Conservation (phyloP, 2,329 filamentous ascomycete genomes). For the Fusarium aywerte region DNA sequence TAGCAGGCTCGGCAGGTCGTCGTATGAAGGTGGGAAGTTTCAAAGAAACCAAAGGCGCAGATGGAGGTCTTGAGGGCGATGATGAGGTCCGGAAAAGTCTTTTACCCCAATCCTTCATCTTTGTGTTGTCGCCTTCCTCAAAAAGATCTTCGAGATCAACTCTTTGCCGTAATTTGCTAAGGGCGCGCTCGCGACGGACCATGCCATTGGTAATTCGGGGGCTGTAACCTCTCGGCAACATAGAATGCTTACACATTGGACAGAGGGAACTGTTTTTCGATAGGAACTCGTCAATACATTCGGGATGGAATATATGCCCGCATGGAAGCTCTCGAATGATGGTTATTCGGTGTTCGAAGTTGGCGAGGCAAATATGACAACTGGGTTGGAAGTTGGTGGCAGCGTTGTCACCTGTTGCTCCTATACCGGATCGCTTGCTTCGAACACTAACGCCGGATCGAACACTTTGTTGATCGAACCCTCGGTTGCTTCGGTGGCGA, state of each 20-base stretch:
- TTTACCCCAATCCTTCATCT: constrained; percentile 52
- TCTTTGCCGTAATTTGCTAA: constrained; percentile 69
- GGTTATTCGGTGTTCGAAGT: constrained; percentile 75
- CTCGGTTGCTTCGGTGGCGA: constrained; percentile 47
- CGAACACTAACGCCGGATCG: constrained; percentile 48
- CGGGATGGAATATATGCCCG: constrained; percentile 91
- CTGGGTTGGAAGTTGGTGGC: constrained; percentile 77
- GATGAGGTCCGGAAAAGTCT: constrained; percentile 49
- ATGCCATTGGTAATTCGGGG: constrained; percentile 84
- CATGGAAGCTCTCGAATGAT: constrained; percentile 88
- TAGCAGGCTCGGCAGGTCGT: constrained; percentile 13
- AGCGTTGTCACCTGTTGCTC: constrained; percentile 50
- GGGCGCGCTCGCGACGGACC: constrained; percentile 81
- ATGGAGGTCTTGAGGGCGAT: constrained; percentile 25
- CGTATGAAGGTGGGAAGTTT: constrained; percentile 32
- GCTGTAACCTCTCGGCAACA: constrained; percentile 75
- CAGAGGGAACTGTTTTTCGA: constrained; percentile 84
- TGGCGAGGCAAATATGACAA: constrained; percentile 90
- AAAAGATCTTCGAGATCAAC: constrained; percentile 56
- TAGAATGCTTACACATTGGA: constrained; percentile 87
- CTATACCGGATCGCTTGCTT: constrained; percentile 54
- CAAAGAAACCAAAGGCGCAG: constrained; percentile 46
- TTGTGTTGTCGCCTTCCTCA: constrained; percentile 49
- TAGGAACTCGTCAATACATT: constrained; percentile 90
- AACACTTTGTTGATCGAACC: constrained; percentile 46